Percentiles rank a stretch among this genome's conserved stretches.
These are phyloP conservation scores for Salix koriyanagi DNA, from an alignment of 345 rosid genomes.

Conservation along the genomic window DNA sequence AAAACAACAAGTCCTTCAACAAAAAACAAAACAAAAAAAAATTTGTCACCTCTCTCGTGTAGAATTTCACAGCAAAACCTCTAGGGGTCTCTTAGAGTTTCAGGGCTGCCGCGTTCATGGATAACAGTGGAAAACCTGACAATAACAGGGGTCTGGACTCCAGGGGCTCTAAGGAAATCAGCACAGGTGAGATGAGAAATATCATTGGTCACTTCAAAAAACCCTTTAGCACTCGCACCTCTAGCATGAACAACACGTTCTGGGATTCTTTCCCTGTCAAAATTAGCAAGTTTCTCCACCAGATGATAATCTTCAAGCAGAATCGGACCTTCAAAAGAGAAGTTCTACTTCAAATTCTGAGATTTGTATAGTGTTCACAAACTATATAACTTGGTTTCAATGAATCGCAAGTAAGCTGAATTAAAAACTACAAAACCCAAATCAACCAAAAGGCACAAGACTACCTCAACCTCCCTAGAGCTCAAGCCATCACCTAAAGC, in stretches of 20 bases:
- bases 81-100: slow-evolving; percentile 93
- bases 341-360: no score
- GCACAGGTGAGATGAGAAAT: slow-evolving; percentile 74
- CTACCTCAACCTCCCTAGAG: no score
- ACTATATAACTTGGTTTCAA: background rate
- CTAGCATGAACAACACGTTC: slow-evolving; percentile 98
- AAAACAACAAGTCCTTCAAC: no score
- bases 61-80: slow-evolving; percentile 95
- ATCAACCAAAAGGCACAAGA: no score
- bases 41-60: slow-evolving; percentile 85
- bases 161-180: slow-evolving; percentile 93
- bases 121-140: slow-evolving; percentile 96
- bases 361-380: background rate
- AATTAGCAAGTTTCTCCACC: slow-evolving; percentile 86
- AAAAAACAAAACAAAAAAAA: no score
- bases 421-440: no score
- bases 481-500: no score
- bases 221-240: slow-evolving; percentile 98
- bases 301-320: slow-evolving; percentile 96
- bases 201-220: slow-evolving; percentile 95
- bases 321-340: slow-evolving; percentile 59
- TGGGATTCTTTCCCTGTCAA: slow-evolving; percentile 89
- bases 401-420: no score
- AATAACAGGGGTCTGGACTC: slow-evolving; percentile 91
- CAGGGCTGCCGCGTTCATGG: slow-evolving; percentile 99